Base-by-base conservation (phyloP, 129 eudicot species). In the Flaveria bidentis region DNA sequence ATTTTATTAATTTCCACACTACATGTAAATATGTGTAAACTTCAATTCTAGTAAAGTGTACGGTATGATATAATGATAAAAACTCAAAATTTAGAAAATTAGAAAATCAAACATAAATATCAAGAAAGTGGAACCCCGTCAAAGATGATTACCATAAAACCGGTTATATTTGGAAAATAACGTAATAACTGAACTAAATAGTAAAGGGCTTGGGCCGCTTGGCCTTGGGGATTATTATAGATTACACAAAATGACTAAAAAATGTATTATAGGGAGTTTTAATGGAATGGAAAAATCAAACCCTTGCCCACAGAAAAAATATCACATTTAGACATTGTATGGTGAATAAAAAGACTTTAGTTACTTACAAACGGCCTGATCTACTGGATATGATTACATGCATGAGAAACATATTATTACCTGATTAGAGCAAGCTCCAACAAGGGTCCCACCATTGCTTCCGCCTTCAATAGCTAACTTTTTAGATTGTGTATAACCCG, bases 381-480 rank as follows among this genome's bases (percentile, higher is more conserved):
- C 15, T 30, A 63, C 67, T 14, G 65, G 15, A 75, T 22, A 33
- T 33, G 14, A 11, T 41, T 49, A 67, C 13, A 5, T 33, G 23
- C 50, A 61, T 46, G 56, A 67, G 45, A 47, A n/a, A 4, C 15
- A 42, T 11, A 20, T 33, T 10, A 36, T 36, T 72, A 91, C 99
- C 94, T 95, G 99, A 91, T 95, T 95, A 46, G 85, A 81, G 80
- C 99, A 95, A 75, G 99, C 99, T 55, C 97, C 99, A 28, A 95
- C 72, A 80, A 95, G 96, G 62, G 91, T 88, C 8, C 99, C 99
- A 30, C 99, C 99, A 77, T 95, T 95, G 84, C 99, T 95, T 79
- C 99, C 99, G 50, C 99, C 99, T 88, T 95, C 99, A 55, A 95
- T 91, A 51, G 96, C 91, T 73, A 95, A 78, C 80, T 82, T 95